Conservation (phyloP, 225 moss, liverwort and hornwort species). For the Ulota crispa region DNA sequence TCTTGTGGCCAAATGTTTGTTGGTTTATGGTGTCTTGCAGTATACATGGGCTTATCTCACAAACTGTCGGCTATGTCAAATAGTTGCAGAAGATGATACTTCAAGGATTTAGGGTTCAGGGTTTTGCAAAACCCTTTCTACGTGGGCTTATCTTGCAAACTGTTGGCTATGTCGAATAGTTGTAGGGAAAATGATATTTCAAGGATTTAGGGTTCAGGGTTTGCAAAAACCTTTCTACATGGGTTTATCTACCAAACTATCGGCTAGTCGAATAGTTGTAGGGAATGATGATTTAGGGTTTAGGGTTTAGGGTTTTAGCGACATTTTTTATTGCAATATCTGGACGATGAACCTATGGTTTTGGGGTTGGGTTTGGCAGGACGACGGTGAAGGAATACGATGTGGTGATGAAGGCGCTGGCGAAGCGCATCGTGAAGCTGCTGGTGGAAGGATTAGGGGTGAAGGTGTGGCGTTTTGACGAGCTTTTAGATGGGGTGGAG, state of each 20-base stretch:
- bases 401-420: conserved; percentile 46
- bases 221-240: too few species aligned
- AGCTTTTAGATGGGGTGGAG: conserved; percentile 37
- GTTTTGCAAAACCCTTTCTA: too few species aligned
- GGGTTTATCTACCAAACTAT: neutral
- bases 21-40: too few species aligned
- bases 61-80: neutral
- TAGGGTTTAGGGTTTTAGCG: too few species aligned
- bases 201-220: too few species aligned
- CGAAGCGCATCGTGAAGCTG: conserved; percentile 40
- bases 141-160: neutral
- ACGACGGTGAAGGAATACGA: conserved; percentile 35
- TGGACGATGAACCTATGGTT: neutral
- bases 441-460: conserved; percentile 46
- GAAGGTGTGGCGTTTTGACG: conserved; percentile 40
- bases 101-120: too few species aligned
- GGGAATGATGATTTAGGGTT: too few species aligned
- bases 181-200: too few species aligned
- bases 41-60: neutral
- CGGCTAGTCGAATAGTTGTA: too few species aligned
- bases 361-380: conserved; percentile 15
- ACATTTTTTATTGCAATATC: neutral
- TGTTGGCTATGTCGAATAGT: too few species aligned
- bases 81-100: too few species aligned
- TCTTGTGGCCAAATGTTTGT: too few species aligned